These are phyloP conservation scores for Podospora pseudocomata DNA, from an alignment of 495 filamentous ascomycete genomes.

Conservation along the genomic window DNA sequence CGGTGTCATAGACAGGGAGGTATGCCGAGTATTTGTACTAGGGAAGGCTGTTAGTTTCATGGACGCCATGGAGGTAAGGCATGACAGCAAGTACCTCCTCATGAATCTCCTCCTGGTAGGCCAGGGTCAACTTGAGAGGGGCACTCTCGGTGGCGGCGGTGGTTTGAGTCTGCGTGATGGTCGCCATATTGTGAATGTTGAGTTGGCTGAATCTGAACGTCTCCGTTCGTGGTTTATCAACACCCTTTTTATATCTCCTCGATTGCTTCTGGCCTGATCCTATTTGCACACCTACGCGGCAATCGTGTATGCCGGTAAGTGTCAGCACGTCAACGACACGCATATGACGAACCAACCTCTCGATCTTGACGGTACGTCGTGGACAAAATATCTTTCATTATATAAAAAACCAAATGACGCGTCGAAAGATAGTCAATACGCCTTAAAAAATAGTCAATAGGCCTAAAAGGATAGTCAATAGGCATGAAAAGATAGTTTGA, in stretches of 20 bases:
- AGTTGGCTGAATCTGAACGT: not conserved
- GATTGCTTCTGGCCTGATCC: not conserved
- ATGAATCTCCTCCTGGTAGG: constrained; percentile 25
- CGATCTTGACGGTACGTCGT: not conserved
- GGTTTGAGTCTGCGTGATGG: constrained; percentile 13
- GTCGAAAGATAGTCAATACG: too few species aligned
- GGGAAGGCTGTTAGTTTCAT: not conserved
- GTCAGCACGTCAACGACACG: constrained; percentile 21
- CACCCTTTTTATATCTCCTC: not conserved
- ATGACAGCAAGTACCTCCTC: constrained; percentile 15
- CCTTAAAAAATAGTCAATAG: too few species aligned
- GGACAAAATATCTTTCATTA: too few species aligned
- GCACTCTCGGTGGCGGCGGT: constrained; percentile 19
- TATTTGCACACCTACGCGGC: not conserved
- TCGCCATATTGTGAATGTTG: not conserved
- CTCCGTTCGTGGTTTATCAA: not conserved
- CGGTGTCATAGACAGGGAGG: constrained; percentile 61
- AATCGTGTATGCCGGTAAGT: not conserved
- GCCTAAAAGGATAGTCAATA: too few species aligned
- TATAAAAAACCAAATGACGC: too few species aligned
- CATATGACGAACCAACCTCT: constrained; percentile 17
- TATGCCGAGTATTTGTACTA: constrained; percentile 58
- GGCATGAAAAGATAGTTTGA: too few species aligned
- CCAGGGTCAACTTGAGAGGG: constrained; percentile 21
- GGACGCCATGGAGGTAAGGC: not conserved